phyloP scores from a whole-genome alignment of 495 filamentous ascomycete genomes.

The Halenospora varia region DNA sequence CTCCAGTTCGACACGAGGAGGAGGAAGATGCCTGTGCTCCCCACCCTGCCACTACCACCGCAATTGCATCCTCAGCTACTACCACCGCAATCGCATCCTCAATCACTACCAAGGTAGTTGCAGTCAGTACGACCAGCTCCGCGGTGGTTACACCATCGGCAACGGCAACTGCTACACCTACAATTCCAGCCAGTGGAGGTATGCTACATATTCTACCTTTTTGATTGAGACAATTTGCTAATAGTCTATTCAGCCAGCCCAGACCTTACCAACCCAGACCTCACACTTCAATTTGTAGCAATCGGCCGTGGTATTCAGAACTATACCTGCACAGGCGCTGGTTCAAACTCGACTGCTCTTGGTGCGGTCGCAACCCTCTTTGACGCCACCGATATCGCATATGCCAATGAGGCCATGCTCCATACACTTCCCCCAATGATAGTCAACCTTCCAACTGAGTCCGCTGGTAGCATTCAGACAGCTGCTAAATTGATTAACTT shows the following conservation, averaged over 20 bases:
- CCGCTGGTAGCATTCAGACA: slow-evolving; percentile 31
- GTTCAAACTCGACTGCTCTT: slow-evolving; percentile 33
- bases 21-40: neutral
- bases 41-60: neutral
- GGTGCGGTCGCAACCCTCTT: slow-evolving; percentile 66
- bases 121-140: too few species aligned
- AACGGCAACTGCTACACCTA: slow-evolving; percentile 1
- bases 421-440: slow-evolving; percentile 35
- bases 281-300: slow-evolving; percentile 57
- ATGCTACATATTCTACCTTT: neutral
- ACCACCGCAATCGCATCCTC: neutral
- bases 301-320: slow-evolving; percentile 75
- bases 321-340: slow-evolving; percentile 57
- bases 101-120: neutral
- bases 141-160: neutral
- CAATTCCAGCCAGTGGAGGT: slow-evolving; percentile 14
- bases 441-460: slow-evolving; percentile 26
- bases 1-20: neutral
- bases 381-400: slow-evolving; percentile 23
- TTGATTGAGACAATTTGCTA: neutral
- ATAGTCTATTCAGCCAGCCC: slow-evolving; percentile 13
- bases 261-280: slow-evolving; percentile 20
- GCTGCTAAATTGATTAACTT: slow-evolving; percentile 28
- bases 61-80: neutral
- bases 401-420: slow-evolving; percentile 21